phyloP scores from a whole-genome alignment of 495 filamentous ascomycete genomes.

The Sabuloglossum arenarium region DNA sequence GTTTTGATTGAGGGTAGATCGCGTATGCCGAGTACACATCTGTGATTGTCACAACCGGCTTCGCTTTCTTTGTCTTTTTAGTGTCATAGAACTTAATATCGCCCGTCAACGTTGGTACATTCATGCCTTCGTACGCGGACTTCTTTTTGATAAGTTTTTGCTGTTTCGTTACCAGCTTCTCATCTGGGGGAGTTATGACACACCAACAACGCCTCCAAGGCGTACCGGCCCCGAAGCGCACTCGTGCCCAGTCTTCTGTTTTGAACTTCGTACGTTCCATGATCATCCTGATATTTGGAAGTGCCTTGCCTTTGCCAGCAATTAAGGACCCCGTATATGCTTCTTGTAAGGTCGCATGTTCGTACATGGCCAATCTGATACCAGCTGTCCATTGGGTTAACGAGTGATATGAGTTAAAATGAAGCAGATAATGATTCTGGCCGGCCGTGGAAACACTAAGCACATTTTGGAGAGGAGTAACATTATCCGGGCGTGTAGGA shows the following conservation, averaged over 20 bases:
- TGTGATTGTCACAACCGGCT: constrained; percentile 75
- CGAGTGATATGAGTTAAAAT: constrained; percentile 88
- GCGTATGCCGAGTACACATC: constrained; percentile 86
- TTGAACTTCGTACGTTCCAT: constrained; percentile 57
- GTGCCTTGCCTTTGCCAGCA: constrained; percentile 70
- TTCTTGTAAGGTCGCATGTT: constrained; percentile 82
- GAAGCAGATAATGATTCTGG: constrained; percentile 82
- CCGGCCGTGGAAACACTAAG: constrained; percentile 89
- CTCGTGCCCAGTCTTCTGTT: constrained; percentile 84
- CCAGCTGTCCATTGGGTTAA: constrained; percentile 91
- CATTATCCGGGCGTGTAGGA: constrained; percentile 53
- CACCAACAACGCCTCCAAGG: constrained; percentile 96
- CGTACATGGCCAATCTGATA: constrained; percentile 86
- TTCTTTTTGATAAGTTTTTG: constrained; percentile 72
- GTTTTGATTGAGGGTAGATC: constrained; percentile 85
- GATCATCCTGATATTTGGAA: constrained; percentile 76
- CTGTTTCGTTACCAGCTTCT: constrained; percentile 70
- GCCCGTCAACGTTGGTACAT: constrained; percentile 45
- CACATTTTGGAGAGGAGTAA: constrained; percentile 73
- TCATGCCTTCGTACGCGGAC: constrained; percentile 53
- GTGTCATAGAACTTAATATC: constrained; percentile 89
- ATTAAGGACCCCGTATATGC: constrained; percentile 92
- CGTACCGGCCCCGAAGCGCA: constrained; percentile 88
- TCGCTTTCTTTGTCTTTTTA: constrained; percentile 80
- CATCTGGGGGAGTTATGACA: constrained; percentile 75